phyloP scores from a whole-genome alignment of 768 basidiomycete genomes.

The Trametes gibbosa region DNA sequence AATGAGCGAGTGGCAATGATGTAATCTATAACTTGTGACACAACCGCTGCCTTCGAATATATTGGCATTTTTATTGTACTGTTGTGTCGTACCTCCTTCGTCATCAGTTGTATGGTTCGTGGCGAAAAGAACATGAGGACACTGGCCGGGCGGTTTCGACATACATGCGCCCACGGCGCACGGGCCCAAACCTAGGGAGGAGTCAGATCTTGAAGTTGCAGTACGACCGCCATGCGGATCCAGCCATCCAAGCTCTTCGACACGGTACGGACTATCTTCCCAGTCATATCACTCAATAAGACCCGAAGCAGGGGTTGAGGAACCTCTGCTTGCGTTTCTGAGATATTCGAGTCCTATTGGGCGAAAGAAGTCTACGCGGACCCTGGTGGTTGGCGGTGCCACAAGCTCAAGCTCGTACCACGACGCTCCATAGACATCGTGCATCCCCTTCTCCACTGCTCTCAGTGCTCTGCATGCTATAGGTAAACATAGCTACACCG shows the following conservation, averaged over 20 bases:
- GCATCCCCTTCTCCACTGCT: not conserved
- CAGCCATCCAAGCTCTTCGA: not conserved
- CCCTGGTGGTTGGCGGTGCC: conserved; percentile 11
- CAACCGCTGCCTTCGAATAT: not conserved
- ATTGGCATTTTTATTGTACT: not conserved
- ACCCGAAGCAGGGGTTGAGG: not conserved
- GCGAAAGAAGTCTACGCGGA: too few species aligned
- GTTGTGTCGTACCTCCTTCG: not conserved
- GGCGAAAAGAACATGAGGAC: not conserved
- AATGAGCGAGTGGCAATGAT: conserved; percentile 7
- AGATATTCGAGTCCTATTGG: too few species aligned
- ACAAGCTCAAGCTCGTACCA: conserved; percentile 11
- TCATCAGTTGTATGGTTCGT: not conserved
- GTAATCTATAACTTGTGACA: not conserved
- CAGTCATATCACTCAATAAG: not conserved
- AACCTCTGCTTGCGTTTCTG: not conserved
- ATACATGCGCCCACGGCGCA: conserved; percentile 4
- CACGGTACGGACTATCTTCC: not conserved
- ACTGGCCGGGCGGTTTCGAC: not conserved
- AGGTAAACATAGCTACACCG: not conserved
- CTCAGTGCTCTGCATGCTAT: not conserved
- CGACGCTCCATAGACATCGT: conserved; percentile 1
- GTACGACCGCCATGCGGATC: conserved; percentile 8
- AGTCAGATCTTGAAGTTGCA: not conserved
- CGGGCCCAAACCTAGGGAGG: not conserved